Percentiles rank a stretch among this genome's conserved stretches.
Evolutionary conservation across 768 basidiomycete species (phyloP).

Genomic region (Mycena leptocephala): DNA sequence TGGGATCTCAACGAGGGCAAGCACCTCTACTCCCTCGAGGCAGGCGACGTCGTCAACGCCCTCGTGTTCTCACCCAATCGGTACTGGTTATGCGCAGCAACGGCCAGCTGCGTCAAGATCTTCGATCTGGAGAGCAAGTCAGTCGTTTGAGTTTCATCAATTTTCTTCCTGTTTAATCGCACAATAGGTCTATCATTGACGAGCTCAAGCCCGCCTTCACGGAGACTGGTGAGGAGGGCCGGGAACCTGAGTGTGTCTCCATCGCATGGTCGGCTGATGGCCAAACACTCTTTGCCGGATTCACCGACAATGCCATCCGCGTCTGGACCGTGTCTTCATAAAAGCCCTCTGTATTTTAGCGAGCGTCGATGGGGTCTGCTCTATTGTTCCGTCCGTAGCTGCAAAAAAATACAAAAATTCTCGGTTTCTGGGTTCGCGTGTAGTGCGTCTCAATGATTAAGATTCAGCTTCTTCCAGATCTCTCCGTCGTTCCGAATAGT

Average conservation of each 20-base stretch:
- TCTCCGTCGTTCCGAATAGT: conserved; percentile 72
- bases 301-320: conserved; percentile 95
- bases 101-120: conserved; percentile 97
- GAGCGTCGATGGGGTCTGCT: conserved; percentile 29
- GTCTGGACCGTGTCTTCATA: conserved; percentile 90
- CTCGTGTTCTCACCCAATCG: conserved; percentile 99
- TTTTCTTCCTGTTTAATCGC: conserved; percentile 9
- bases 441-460: neutral
- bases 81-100: conserved; percentile 99
- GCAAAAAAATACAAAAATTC: conserved; percentile 38
- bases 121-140: conserved; percentile 99
- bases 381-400: conserved; percentile 34
- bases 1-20: conserved; percentile 99
- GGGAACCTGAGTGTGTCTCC: conserved; percentile 94
- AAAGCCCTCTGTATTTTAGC: conserved; percentile 42
- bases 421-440: conserved; percentile 42
- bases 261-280: conserved; percentile 99
- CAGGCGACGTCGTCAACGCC: conserved; percentile 98
- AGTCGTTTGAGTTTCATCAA: conserved; percentile 51
- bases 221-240: conserved; percentile 78
- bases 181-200: conserved; percentile 92
- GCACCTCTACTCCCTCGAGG: conserved; percentile 99
- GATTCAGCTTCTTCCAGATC: conserved; percentile 72
- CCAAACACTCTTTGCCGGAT: conserved; percentile 97
- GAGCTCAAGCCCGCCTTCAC: conserved; percentile 97